Evolutionary conservation across 2,329 filamentous ascomycete genomes (phyloP), one percentile per base, ranked within the genome.

Genomic region (Curvularia hawaiiensis): DNA sequence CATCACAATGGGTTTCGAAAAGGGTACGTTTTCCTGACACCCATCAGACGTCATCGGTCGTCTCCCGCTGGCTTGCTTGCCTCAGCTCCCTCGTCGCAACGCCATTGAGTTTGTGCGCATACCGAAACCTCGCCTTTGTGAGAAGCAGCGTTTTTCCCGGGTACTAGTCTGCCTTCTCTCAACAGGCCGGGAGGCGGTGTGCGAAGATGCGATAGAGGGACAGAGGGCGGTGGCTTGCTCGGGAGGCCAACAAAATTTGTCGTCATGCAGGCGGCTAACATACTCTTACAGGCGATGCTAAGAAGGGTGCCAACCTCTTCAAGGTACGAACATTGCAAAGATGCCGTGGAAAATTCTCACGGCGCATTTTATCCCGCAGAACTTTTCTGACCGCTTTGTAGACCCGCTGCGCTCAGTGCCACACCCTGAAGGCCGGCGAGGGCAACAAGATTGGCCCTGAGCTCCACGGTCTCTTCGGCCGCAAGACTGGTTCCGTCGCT

Each of bases 241-340:
- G 57, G 58, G 54, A 58, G 48, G 43, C 43, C 52, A 35, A 45
- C 41, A 35, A 58, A 60, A 38, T 52, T 26, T 11, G 56, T 52
- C 41, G 46, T 55, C 51, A 56, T 45, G 54, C 41, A 59, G 28
- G 44, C 26, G 22, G 56, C 70, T 75, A 58, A 75, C 67, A 55
- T 58, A 53, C 56, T 50, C 54, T 47, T 20, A 62, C 76, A 97
- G 93, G 92, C 85, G 92, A 97, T 82, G 76, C 84, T 77, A 92
- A 93, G 85, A 97, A 97, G 90, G 94, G 94, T 87, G 94, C 92
- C 82, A 91, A 89, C 85, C 91, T 98, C 79, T 98, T 98, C 92
- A 97, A 97, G 88, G 83, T 83, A 76, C 70, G 74, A 58, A 52
- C 45, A 59, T 20, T 16, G 30, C 26, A 16, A 12, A 35, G 9